Percentiles rank a stretch among this genome's conserved stretches.
Evolutionary conservation across 306 rosid species (phyloP).

Genomic region (Dicorynia guianensis): DNA sequence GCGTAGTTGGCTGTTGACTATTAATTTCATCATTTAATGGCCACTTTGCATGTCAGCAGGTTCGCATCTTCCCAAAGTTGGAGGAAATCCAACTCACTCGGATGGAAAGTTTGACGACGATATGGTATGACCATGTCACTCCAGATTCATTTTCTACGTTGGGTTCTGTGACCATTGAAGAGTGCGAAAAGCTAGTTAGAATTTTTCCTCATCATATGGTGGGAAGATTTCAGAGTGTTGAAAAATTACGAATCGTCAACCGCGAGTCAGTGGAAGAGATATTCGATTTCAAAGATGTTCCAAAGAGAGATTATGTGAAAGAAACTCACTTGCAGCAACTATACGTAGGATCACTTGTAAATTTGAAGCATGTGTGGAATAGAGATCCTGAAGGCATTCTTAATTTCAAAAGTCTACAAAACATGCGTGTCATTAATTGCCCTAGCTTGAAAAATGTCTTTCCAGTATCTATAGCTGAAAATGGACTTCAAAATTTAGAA

Average conservation of each 20-base stretch:
- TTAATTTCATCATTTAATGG: not conserved
- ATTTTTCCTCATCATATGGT: slow-evolving; percentile 25
- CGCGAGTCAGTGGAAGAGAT: slow-evolving; percentile 29
- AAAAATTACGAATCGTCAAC: not conserved
- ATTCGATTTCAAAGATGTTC: not conserved
- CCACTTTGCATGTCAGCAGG: not conserved
- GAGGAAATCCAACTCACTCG: not conserved
- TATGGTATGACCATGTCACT: slow-evolving; percentile 1
- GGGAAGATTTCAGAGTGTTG: slow-evolving; percentile 2
- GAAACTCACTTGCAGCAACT: not conserved
- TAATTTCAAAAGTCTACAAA: not conserved
- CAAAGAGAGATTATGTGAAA: not conserved
- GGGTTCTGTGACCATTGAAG: not conserved
- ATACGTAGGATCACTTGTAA: not conserved
- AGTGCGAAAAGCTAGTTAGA: not conserved
- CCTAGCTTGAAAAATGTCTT: slow-evolving; percentile 6
- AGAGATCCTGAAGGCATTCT: slow-evolving; percentile 1
- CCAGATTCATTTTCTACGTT: not conserved
- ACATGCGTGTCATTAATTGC: not conserved
- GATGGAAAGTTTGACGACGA: slow-evolving; percentile 2
- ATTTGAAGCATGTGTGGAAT: slow-evolving; percentile 34
- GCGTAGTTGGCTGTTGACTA: no score
- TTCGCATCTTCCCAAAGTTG: slow-evolving; percentile 19
- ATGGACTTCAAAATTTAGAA: not conserved
- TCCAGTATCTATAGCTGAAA: slow-evolving; percentile 14